Conservation (phyloP, 2,329 filamentous ascomycete species). For the Trichoderma guizhouense region DNA sequence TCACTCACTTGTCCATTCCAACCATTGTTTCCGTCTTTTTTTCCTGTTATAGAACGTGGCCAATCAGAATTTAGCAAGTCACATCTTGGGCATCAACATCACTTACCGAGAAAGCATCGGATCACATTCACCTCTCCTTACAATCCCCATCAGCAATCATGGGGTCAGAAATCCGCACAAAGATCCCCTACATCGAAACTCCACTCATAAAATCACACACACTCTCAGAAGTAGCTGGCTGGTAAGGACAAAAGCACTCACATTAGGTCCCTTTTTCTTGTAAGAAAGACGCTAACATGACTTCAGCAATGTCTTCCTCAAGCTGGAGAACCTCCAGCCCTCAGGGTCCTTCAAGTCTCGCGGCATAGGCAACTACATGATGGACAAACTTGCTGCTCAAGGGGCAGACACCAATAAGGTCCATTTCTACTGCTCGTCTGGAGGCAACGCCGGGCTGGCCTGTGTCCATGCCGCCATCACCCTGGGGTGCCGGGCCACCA, state of each 20-base stretch:
- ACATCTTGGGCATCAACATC: neutral
- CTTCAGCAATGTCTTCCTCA: constrained; percentile 69
- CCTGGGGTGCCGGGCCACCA: constrained; percentile 61
- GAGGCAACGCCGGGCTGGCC: constrained; percentile 77
- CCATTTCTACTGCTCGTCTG: constrained; percentile 72
- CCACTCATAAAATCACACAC: constrained; percentile 62
- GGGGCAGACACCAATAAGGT: constrained; percentile 17
- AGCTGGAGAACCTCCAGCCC: constrained; percentile 78
- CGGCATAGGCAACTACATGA: constrained; percentile 69
- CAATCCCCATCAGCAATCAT: neutral
- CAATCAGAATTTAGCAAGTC: neutral
- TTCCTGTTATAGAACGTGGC: neutral
- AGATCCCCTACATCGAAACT: constrained; percentile 62
- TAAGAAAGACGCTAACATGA: neutral
- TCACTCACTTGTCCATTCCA: neutral
- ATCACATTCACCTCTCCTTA: neutral
- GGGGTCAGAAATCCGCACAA: neutral
- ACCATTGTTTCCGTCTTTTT: neutral
- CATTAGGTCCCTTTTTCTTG: too few relatives aligned
- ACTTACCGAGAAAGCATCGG: neutral
- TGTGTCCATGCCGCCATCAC: constrained; percentile 67
- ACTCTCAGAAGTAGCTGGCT: constrained; percentile 23
- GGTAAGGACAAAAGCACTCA: constrained; percentile 13
- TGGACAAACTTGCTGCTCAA: constrained; percentile 34
- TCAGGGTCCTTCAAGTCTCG: constrained; percentile 81